Conservation (phyloP, 1,284 basidiomycete genomes). For the Marasmius fiardii region DNA sequence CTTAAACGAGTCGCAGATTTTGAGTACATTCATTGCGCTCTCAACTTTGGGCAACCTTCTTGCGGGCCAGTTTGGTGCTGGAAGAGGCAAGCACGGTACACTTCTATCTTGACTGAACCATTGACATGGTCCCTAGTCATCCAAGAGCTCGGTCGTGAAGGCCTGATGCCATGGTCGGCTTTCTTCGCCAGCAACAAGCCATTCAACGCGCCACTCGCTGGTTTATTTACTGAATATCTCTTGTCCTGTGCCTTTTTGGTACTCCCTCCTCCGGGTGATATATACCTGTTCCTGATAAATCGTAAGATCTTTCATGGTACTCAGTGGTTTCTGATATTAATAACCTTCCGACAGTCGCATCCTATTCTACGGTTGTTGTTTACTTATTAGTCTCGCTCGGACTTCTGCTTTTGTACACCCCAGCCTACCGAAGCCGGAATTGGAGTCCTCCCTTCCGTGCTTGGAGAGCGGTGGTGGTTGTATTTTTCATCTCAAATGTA, state of each 20-base stretch:
- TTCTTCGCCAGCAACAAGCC: slow-evolving; percentile 66
- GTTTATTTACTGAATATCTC: slow-evolving; percentile 53
- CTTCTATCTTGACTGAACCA: neutral
- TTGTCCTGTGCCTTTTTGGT: slow-evolving; percentile 48
- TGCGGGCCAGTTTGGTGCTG: slow-evolving; percentile 49
- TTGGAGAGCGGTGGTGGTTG: slow-evolving; percentile 39
- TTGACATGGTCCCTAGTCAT: slow-evolving; percentile 39
- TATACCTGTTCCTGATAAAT: slow-evolving; percentile 64
- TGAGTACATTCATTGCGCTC: slow-evolving; percentile 60
- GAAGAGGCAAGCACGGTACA: neutral
- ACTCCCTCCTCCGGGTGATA: slow-evolving; percentile 59
- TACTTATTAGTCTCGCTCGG: slow-evolving; percentile 61
- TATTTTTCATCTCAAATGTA: slow-evolving; percentile 62
- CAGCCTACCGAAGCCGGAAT: slow-evolving; percentile 36
- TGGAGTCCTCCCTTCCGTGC: slow-evolving; percentile 67
- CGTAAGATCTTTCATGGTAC: slow-evolving; percentile 32
- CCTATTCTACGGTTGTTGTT: slow-evolving; percentile 51
- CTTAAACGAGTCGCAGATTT: slow-evolving; percentile 30
- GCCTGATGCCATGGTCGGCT: slow-evolving; percentile 55
- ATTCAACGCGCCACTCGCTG: slow-evolving; percentile 56
- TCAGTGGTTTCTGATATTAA: neutral
- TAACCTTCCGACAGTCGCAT: slow-evolving; percentile 36
- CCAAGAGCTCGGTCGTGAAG: slow-evolving; percentile 68
- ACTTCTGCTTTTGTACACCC: slow-evolving; percentile 52
- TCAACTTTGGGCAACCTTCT: slow-evolving; percentile 63